Percentiles rank a stretch among this genome's conserved stretches.
These are phyloP conservation scores for Colletotrichum endophyticum DNA, from an alignment of 2,329 filamentous ascomycete species.

Conservation along the genomic window DNA sequence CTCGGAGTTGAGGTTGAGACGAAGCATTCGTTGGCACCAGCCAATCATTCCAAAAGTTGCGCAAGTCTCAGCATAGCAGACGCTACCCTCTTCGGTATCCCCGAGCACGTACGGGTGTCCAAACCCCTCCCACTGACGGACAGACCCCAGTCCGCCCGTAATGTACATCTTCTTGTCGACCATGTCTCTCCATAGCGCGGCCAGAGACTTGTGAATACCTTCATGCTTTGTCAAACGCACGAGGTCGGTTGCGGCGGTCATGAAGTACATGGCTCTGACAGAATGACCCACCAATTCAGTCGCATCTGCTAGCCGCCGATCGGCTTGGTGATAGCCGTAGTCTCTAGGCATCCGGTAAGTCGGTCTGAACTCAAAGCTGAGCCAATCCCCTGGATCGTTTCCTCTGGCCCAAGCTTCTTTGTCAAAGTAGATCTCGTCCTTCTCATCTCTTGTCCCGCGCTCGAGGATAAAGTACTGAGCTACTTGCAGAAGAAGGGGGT, in stretches of 20 bases:
- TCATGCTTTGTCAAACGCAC: constrained; percentile 31
- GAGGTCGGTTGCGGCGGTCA: constrained; percentile 62
- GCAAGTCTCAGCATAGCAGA: constrained; percentile 5
- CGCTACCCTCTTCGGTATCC: background rate
- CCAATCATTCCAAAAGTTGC: background rate
- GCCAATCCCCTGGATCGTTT: constrained; percentile 37
- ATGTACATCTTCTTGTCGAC: constrained; percentile 65
- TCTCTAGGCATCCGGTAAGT: constrained; percentile 41
- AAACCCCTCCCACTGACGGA: background rate
- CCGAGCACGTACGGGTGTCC: background rate
- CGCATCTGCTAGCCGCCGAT: constrained; percentile 58
- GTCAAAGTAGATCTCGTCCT: constrained; percentile 58
- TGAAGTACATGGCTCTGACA: constrained; percentile 64
- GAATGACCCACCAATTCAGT: constrained; percentile 61
- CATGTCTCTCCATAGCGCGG: constrained; percentile 64
- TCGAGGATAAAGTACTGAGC: constrained; percentile 63
- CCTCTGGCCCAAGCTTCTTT: constrained; percentile 50
- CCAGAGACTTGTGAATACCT: constrained; percentile 41
- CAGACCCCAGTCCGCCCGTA: constrained; percentile 64
- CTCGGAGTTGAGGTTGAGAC: background rate
- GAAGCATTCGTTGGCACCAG: constrained; percentile 2
- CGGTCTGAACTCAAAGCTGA: constrained; percentile 29
- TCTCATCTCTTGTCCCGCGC: constrained; percentile 54
- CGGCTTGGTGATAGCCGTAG: constrained; percentile 61
- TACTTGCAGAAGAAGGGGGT: constrained; percentile 38